phyloP scores from a whole-genome alignment of 306 rosid genomes.

The Cucumis cinereus region DNA sequence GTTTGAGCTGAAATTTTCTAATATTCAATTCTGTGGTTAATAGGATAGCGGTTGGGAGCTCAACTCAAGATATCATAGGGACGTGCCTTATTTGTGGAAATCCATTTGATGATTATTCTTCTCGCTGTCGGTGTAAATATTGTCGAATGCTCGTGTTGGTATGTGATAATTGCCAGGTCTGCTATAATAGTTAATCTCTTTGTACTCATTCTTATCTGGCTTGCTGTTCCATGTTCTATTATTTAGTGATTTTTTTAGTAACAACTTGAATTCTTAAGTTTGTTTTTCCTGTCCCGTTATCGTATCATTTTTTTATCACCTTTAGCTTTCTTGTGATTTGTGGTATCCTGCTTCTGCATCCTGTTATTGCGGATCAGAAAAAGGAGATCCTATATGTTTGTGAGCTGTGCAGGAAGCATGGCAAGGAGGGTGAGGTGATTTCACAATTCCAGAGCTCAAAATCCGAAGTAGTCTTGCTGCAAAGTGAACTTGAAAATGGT shows the following conservation, averaged over 20 bases:
- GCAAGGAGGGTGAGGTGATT: slow-evolving; percentile 27
- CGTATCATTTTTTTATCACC: neutral
- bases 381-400: slow-evolving; percentile 41
- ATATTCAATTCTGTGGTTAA: slow-evolving; percentile 15
- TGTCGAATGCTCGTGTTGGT: slow-evolving; percentile 88
- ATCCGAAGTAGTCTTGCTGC: slow-evolving; percentile 16
- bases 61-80: slow-evolving; percentile 46
- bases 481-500: slow-evolving; percentile 18
- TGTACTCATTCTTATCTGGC: neutral
- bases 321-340: neutral
- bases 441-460: slow-evolving; percentile 26
- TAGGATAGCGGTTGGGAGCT: slow-evolving; percentile 90
- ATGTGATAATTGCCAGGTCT: slow-evolving; percentile 72
- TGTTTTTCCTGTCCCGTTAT: neutral
- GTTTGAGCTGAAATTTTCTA: slow-evolving; percentile 1
- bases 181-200: slow-evolving; percentile 8
- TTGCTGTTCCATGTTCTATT: neutral
- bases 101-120: slow-evolving; percentile 72
- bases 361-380: slow-evolving; percentile 22
- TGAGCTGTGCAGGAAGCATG: slow-evolving; percentile 75
- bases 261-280: neutral
- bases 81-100: slow-evolving; percentile 55
- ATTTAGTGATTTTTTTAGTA: neutral
- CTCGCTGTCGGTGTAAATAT: slow-evolving; percentile 63
- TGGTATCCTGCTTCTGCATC: slow-evolving; percentile 8